Conservation (phyloP, 2,329 filamentous ascomycete species). For the Scortechinia acanthostroma region DNA sequence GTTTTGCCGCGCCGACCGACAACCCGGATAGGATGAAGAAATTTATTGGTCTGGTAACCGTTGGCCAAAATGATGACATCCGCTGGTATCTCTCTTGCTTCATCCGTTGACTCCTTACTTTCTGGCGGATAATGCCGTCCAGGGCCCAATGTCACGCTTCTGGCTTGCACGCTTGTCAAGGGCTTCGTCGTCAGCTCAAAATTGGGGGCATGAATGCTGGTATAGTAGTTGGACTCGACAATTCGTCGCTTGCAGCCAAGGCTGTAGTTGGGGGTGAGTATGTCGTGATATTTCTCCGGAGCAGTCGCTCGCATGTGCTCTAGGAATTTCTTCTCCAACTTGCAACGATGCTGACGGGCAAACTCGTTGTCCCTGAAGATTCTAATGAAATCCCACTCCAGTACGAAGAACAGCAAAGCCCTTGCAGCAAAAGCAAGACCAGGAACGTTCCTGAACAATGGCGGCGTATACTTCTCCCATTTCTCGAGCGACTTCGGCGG, state of each 20-base stretch:
- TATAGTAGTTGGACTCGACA: constrained; percentile 41
- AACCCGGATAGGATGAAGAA: constrained; percentile 43
- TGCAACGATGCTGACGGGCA: constrained; percentile 26
- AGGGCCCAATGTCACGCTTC: constrained; percentile 39
- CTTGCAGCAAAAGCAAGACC: constrained; percentile 32
- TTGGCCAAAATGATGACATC: constrained; percentile 51
- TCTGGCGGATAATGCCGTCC: constrained; percentile 31
- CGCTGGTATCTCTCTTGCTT: constrained; percentile 34
- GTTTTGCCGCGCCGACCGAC: constrained; percentile 34
- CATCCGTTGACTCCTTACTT: constrained; percentile 11
- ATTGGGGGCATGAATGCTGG: constrained; percentile 34
- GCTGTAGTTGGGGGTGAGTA: constrained; percentile 46
- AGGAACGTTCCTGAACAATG: constrained; percentile 34
- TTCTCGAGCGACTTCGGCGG: constrained; percentile 25
- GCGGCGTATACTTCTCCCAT: constrained; percentile 36
- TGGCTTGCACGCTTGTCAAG: constrained; percentile 33
- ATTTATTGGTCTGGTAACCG: constrained; percentile 44
- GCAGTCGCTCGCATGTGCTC: constrained; percentile 34
- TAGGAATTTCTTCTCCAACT: constrained; percentile 29
- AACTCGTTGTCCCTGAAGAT: constrained; percentile 32
- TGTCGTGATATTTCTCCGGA: constrained; percentile 47
- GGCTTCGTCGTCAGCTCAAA: constrained; percentile 44
- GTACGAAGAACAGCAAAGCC: constrained; percentile 23
- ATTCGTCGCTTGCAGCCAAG: constrained; percentile 50
- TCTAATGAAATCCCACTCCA: constrained; percentile 32